Percentiles rank a stretch among this genome's conserved stretches.
Conservation (phyloP, 176 grass and related monocot species). For the Bolboschoenus planiculmis region DNA sequence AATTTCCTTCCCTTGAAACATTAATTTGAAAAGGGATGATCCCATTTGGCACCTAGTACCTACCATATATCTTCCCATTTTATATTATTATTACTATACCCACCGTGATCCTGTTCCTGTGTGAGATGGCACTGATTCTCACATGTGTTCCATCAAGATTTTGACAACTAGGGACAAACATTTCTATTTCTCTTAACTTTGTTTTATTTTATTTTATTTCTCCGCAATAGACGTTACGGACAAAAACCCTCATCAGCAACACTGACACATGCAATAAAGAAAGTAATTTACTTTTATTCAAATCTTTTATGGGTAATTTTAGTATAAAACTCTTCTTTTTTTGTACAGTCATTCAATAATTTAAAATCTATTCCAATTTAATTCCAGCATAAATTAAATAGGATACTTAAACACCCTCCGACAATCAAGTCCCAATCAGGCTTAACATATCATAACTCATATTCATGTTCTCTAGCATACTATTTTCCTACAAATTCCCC, state of each 20-base stretch:
- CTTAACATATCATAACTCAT: no score
- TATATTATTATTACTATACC: no score
- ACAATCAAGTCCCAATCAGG: no score
- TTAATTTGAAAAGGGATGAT: no score
- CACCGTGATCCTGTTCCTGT: not conserved
- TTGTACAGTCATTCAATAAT: no score
- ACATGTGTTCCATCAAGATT: slow-evolving; percentile 14
- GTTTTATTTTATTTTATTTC: not conserved
- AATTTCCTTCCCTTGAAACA: no score
- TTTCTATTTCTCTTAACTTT: not conserved
- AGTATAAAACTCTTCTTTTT: no score
- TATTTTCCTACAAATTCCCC: not conserved
- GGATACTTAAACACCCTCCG: no score
- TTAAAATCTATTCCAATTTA: no score
- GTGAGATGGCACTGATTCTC: not conserved
- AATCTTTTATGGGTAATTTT: no score
- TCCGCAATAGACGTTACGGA: not conserved
- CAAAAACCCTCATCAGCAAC: not conserved
- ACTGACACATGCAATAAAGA: not conserved
- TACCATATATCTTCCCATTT: not conserved
- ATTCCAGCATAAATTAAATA: no score
- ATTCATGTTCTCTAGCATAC: not conserved
- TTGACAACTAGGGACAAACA: slow-evolving; percentile 7
- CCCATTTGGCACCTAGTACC: not conserved
- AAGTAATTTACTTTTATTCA: no score